These are phyloP conservation scores for Phytomonas francai DNA, from an alignment of 208 protist genomes.

Conservation along the genomic window DNA sequence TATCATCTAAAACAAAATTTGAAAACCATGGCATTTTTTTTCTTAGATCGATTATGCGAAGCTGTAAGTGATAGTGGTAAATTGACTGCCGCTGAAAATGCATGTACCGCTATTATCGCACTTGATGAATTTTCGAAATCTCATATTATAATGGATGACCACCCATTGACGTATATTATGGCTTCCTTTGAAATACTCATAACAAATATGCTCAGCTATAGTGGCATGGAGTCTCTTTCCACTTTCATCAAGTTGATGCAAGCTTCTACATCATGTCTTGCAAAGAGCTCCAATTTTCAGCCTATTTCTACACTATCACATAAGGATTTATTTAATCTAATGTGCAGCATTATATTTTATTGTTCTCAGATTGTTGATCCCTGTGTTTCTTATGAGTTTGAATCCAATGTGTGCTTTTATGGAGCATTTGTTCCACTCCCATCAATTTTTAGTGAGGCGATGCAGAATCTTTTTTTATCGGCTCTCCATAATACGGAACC, in stretches of 20 bases:
- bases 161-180: background rate
- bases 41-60: background rate
- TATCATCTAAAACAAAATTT: background rate
- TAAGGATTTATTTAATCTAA: conserved; percentile 2
- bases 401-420: background rate
- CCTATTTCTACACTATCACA: background rate
- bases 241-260: conserved; percentile 2
- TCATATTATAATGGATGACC: background rate
- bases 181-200: background rate
- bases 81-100: background rate
- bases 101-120: background rate
- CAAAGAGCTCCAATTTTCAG: background rate
- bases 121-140: background rate
- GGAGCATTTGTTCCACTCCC: background rate
- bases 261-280: background rate
- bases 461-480: background rate
- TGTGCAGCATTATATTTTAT: conserved; percentile 2
- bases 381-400: background rate
- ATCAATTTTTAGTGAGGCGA: background rate
- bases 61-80: background rate
- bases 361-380: background rate
- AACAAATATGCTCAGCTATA: conserved; percentile 1
- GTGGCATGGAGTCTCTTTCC: background rate
- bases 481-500: background rate
- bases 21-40: background rate